Base-by-base conservation (phyloP, 106 monocot species). In the Dendrobium officinale region DNA sequence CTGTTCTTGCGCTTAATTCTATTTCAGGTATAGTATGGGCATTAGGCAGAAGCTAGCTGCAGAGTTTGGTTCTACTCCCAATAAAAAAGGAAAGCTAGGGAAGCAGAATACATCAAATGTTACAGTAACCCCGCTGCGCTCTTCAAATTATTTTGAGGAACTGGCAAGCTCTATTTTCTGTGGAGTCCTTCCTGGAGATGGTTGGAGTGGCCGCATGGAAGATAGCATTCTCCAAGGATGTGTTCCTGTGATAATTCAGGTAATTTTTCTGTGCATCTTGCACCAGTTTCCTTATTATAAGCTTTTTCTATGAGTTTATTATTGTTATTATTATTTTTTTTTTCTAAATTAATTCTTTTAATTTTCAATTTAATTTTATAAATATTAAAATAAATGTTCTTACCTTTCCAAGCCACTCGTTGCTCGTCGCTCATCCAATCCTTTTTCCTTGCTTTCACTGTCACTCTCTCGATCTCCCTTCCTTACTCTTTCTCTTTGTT, bases 241-340 rank as follows among this genome's bases (percentile, higher is more conserved):
- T 79, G 92, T 99, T 78, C 95, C 95, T 41, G 97, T 99, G 13
- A 86, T 99, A 79, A 95, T 99, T 87, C 98, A 99, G 91, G 98
- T 93, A 75, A 24, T 29, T n/a, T 76, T 51, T 76, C 5, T 11
- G 48, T 49, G 42, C 24, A 44, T 20, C 19, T 6, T 74, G 41
- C 27, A 29, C 13, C 9, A 31, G 4, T 40, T 9, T 54, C 43
- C 16, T 48, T 59, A 2, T 24, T 72, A 37, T 26, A 2, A 17
- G 4, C 4, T 33, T 64, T 81, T 16, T 68, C 6, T 22, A 31
- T 59, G 11, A 4, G 7, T 55, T 37, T 37, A 37, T 37, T 37
- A 37, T 37, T 37, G 37, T 37, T 37, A 37, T 37, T 37, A 37
- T 37, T 37, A 37, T 37, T 37, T 37, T 37, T 37, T 37, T 0